Evolutionary conservation across 257 asterid genomes (phyloP).

Genomic region (Perilla frutescens): DNA sequence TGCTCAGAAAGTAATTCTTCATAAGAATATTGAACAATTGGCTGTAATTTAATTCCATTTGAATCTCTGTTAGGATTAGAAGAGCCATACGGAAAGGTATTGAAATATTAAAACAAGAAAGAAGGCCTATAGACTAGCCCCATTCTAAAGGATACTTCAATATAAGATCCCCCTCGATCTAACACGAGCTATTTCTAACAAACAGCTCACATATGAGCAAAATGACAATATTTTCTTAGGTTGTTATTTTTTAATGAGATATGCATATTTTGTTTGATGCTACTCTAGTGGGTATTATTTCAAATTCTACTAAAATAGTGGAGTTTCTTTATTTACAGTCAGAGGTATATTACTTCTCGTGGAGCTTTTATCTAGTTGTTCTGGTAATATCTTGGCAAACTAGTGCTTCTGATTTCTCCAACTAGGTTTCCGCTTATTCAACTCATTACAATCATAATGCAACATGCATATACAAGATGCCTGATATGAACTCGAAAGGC

Average conservation of each 20-base stretch:
- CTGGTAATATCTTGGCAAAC: neutral
- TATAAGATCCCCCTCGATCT: too few relatives aligned
- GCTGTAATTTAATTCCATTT: neutral
- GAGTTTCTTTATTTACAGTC: slow-evolving; percentile 1
- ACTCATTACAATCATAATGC: neutral
- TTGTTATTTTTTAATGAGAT: neutral
- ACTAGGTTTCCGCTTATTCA: neutral
- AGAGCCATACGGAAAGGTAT: neutral
- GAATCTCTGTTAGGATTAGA: neutral
- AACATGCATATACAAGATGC: neutral
- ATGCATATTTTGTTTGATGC: neutral
- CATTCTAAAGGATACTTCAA: too few relatives aligned
- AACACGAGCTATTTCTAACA: too few relatives aligned
- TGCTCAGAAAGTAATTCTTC: too few relatives aligned
- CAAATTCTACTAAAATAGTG: neutral
- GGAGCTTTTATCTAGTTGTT: neutral
- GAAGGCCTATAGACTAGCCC: too few relatives aligned
- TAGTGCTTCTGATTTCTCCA: neutral
- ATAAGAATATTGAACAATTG: neutral
- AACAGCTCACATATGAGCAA: neutral
- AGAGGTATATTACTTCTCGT: neutral
- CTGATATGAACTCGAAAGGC: slow-evolving; percentile 5
- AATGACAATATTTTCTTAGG: neutral
- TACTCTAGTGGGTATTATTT: neutral
- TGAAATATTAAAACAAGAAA: slow-evolving; percentile 1